These are phyloP conservation scores for Phyllosticta citribraziliensis DNA, from an alignment of 2,329 filamentous ascomycete genomes.

Conservation along the genomic window DNA sequence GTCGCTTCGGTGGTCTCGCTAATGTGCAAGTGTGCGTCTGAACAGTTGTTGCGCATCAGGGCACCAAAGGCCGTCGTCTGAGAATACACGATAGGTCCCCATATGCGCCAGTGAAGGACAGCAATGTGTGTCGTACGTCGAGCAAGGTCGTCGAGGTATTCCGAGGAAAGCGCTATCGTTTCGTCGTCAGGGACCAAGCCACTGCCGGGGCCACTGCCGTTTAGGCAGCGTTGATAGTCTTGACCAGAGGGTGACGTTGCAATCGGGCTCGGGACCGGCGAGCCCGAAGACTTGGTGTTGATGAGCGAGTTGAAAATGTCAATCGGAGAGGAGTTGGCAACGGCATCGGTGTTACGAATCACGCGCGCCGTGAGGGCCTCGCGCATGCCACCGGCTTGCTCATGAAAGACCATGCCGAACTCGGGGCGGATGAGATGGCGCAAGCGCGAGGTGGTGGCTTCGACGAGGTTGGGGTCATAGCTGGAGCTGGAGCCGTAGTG, in stretches of 20 bases:
- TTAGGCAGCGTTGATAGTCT: neutral
- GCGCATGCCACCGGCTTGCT: constrained; percentile 24
- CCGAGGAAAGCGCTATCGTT: constrained; percentile 9
- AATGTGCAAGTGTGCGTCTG: neutral
- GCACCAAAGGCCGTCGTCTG: constrained; percentile 6
- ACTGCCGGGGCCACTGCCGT: neutral
- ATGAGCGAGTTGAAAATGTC: constrained; percentile 36
- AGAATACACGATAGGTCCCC: constrained; percentile 64
- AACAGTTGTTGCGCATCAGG: constrained; percentile 3
- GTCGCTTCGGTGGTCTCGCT: neutral
- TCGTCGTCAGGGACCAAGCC: constrained; percentile 6
- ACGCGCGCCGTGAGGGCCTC: constrained; percentile 19
- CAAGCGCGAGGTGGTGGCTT: constrained; percentile 24
- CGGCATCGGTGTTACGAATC: constrained; percentile 19
- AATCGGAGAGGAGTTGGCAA: constrained; percentile 29
- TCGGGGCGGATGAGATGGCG: constrained; percentile 25
- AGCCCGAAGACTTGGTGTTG: constrained; percentile 11
- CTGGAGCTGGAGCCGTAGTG: constrained; percentile 20
- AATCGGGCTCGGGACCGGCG: constrained; percentile 9
- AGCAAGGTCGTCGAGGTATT: constrained; percentile 54
- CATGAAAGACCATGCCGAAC: constrained; percentile 15
- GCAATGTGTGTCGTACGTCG: constrained; percentile 73
- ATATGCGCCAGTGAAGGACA: constrained; percentile 82
- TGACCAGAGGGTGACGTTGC: neutral
- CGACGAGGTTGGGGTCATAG: constrained; percentile 26